phyloP scores from a whole-genome alignment of 805 yeast species.

The Nakazawaea holstii region DNA sequence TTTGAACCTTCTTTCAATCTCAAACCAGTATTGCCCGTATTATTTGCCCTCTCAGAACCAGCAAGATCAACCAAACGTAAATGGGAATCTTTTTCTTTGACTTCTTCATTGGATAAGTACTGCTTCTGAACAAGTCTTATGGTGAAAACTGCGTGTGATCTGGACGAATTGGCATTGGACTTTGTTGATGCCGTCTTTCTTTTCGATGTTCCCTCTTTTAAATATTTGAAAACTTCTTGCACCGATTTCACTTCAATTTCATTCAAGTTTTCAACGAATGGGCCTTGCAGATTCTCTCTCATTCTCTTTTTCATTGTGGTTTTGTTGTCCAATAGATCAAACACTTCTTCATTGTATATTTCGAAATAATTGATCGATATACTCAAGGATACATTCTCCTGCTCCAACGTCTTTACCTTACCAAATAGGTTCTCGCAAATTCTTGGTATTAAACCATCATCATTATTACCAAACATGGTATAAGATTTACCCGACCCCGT shows the following conservation, averaged over 20 bases:
- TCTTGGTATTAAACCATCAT: slow-evolving; percentile 64
- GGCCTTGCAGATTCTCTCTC: slow-evolving; percentile 64
- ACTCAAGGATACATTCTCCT: slow-evolving; percentile 28
- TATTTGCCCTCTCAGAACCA: slow-evolving; percentile 65
- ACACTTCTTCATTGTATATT: slow-evolving; percentile 72
- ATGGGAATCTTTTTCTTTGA: slow-evolving; percentile 49
- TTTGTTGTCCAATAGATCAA: slow-evolving; percentile 43
- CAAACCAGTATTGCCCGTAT: slow-evolving; percentile 56
- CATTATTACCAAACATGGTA: slow-evolving; percentile 65
- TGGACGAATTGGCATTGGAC: slow-evolving; percentile 66
- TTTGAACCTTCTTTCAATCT: slow-evolving; percentile 71
- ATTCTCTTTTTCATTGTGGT: slow-evolving; percentile 34
- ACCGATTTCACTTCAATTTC: slow-evolving; percentile 47
- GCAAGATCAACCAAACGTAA: slow-evolving; percentile 76
- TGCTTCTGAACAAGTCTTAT: slow-evolving; percentile 54
- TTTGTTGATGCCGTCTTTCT: slow-evolving; percentile 70
- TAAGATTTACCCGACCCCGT: slow-evolving; percentile 82
- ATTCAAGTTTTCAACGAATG: slow-evolving; percentile 63
- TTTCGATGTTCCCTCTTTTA: slow-evolving; percentile 45
- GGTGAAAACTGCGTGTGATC: slow-evolving; percentile 80
- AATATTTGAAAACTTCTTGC: slow-evolving; percentile 39
- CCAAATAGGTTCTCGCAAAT: slow-evolving; percentile 50
- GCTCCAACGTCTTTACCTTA: slow-evolving; percentile 30
- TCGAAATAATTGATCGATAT: slow-evolving; percentile 62
- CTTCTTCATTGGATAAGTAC: slow-evolving; percentile 32